Evolutionary conservation across 805 yeast genomes (phyloP).

Genomic region (Zygoascus biomembranicola): DNA sequence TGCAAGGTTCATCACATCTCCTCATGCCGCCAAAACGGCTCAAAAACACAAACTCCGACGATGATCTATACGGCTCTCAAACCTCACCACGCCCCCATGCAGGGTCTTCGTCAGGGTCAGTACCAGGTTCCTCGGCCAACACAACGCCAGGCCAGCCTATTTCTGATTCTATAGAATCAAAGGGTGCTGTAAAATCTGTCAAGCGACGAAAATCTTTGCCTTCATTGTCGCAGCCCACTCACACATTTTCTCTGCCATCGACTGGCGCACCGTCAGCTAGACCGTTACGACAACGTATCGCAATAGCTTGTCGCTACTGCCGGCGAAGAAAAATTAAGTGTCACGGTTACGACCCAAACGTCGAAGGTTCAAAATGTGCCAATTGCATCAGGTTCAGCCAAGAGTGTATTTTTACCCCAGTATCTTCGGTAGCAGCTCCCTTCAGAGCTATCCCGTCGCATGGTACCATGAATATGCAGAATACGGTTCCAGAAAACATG

Average conservation of each 20-base stretch:
- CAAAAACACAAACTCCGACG: neutral
- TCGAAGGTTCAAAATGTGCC: conserved; percentile 22
- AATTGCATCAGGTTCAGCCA: conserved; percentile 26
- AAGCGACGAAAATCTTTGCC: neutral
- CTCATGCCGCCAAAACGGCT: neutral
- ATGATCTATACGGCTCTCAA: neutral
- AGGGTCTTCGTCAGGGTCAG: neutral
- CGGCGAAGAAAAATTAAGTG: conserved; percentile 28
- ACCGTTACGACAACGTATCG: conserved; percentile 21
- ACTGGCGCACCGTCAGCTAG: neutral
- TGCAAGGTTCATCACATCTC: neutral
- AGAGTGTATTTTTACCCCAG: conserved; percentile 27
- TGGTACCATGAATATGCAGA: neutral
- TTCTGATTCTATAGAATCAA: too few species aligned
- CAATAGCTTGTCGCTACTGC: conserved; percentile 27
- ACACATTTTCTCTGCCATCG: neutral
- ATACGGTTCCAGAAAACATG: neutral
- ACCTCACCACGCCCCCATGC: neutral
- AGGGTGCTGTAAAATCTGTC: neutral
- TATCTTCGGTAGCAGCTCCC: conserved; percentile 18
- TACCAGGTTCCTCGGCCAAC: neutral
- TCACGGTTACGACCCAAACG: conserved; percentile 24
- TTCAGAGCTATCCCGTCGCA: conserved; percentile 10
- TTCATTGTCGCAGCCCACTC: neutral
- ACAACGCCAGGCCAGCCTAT: neutral